phyloP scores from a whole-genome alignment of 495 filamentous ascomycete species.

The Corynascus novoguineensis region DNA sequence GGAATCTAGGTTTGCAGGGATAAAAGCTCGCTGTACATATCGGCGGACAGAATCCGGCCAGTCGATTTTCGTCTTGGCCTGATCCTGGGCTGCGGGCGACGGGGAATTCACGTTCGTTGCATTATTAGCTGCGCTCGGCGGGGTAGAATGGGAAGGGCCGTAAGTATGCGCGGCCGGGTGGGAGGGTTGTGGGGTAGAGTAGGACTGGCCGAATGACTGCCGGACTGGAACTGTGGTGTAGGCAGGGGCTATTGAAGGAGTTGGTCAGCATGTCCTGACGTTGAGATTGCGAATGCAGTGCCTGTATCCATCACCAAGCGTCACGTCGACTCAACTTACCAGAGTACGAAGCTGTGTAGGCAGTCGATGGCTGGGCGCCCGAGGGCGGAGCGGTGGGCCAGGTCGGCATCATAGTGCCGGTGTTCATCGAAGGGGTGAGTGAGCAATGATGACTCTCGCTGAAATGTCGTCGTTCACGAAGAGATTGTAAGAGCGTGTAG shows the following conservation, averaged over 20 bases:
- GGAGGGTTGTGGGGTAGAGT: constrained; percentile 26
- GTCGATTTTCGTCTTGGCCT: constrained; percentile 56
- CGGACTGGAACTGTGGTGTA: constrained; percentile 50
- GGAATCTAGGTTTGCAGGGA: constrained; percentile 59
- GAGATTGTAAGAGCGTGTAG: not conserved
- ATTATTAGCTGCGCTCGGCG: constrained; percentile 26
- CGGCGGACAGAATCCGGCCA: constrained; percentile 71
- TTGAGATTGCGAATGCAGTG: too few species aligned
- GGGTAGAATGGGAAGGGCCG: constrained; percentile 19
- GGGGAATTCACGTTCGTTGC: constrained; percentile 15
- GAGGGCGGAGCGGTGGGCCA: constrained; percentile 28
- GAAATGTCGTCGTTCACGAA: not conserved
- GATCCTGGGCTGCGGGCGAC: constrained; percentile 21
- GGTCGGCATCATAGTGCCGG: constrained; percentile 29
- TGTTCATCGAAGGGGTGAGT: constrained; percentile 1
- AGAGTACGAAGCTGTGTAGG: constrained; percentile 30
- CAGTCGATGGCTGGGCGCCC: constrained; percentile 31
- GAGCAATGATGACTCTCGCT: not conserved
- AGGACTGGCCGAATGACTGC: constrained; percentile 39
- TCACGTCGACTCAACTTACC: constrained; percentile 12
- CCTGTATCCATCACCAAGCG: not conserved
- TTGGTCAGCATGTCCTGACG: constrained; percentile 17
- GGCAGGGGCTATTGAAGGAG: constrained; percentile 32
- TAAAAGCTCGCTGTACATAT: constrained; percentile 83
- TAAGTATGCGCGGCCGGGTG: constrained; percentile 27